phyloP scores from a whole-genome alignment of 345 rosid species.

The Crucihimalaya himalaica region DNA sequence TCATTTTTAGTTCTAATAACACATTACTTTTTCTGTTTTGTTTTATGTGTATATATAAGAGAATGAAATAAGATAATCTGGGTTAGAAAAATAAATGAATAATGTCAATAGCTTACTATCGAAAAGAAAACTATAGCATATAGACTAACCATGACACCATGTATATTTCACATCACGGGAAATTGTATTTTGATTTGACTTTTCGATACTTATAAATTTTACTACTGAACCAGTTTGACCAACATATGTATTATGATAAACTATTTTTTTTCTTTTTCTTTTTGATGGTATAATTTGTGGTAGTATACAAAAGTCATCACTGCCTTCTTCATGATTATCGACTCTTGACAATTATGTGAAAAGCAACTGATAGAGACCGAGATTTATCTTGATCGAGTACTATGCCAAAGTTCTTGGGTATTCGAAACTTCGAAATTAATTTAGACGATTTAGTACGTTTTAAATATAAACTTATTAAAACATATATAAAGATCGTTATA shows the following conservation, averaged over 20 bases:
- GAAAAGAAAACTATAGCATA: constrained; percentile 27
- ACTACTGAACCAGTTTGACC: constrained; percentile 41
- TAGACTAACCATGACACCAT: constrained; percentile 27
- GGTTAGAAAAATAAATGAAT: not conserved
- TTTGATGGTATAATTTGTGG: not conserved
- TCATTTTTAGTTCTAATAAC: not conserved
- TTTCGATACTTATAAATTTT: constrained; percentile 32
- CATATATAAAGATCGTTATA: not conserved
- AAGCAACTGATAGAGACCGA: not conserved
- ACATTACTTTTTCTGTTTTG: not conserved
- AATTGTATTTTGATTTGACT: constrained; percentile 39
- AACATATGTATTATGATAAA: constrained; percentile 22
- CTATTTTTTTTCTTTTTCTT: not conserved
- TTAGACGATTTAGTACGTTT: not conserved
- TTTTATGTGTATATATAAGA: not conserved
- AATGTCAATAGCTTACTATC: constrained; percentile 16
- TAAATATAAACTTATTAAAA: not conserved
- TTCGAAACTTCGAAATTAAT: not conserved
- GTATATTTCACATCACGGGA: constrained; percentile 40
- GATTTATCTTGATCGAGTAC: not conserved
- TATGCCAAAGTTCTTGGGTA: not conserved
- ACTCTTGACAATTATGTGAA: not conserved
- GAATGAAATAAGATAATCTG: not conserved
- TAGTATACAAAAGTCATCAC: not conserved
- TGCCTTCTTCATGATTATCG: not conserved